Conservation (phyloP, 495 filamentous ascomycete species). For the Neurospora africana region DNA sequence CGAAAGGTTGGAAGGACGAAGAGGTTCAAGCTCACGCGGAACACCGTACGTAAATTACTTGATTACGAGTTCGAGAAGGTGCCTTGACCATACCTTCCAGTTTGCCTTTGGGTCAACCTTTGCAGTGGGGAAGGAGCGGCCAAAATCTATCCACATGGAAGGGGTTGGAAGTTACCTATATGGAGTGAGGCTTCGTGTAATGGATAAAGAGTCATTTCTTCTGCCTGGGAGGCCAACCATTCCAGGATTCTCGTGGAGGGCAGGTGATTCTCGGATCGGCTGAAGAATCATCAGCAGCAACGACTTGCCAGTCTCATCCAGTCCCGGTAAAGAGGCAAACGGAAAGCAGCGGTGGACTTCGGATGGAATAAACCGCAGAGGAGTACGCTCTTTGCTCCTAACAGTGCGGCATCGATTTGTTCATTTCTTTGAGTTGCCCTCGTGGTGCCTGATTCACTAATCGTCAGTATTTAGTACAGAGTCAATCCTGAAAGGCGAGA, state of each 20-base stretch:
- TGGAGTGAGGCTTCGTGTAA: neutral
- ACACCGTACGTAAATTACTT: no score
- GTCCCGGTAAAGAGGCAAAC: neutral
- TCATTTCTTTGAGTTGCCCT: neutral
- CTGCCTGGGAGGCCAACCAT: neutral
- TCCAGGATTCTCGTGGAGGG: neutral
- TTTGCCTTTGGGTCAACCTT: neutral
- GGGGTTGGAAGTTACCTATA: neutral
- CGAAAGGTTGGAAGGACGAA: neutral
- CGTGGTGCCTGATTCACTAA: neutral
- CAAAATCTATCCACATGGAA: neutral
- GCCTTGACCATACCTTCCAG: neutral
- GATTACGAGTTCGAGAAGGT: neutral
- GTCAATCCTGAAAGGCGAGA: neutral
- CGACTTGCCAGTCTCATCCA: neutral
- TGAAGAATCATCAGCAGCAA: neutral
- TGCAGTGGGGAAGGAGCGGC: neutral
- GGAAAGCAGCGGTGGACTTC: neutral
- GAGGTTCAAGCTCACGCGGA: neutral
- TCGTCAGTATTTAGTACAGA: neutral
- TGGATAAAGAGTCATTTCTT: neutral
- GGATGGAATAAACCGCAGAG: neutral
- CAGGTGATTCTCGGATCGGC: neutral
- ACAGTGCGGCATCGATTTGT: neutral
- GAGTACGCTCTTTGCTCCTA: neutral